Percentiles rank a stretch among this genome's conserved stretches.
phyloP scores from a whole-genome alignment of 495 filamentous ascomycete genomes.

The Aspergillus coremiiformis region DNA sequence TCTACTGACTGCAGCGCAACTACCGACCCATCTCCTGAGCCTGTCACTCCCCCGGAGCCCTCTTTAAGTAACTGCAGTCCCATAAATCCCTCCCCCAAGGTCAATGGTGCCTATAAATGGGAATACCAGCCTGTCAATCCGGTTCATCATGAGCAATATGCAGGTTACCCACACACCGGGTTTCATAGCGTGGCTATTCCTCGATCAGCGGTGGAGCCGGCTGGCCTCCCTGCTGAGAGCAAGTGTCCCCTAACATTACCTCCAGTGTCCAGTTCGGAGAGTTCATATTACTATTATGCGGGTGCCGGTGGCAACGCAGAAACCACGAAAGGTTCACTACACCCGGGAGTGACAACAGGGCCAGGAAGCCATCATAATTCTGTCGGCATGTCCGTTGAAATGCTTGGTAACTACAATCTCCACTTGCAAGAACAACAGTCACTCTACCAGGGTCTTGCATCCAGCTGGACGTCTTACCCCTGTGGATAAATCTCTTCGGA shows the following conservation, averaged over 20 bases:
- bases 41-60: conserved; percentile 32
- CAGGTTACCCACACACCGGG: conserved; percentile 18
- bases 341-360: conserved; percentile 11
- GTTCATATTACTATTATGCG: conserved; percentile 15
- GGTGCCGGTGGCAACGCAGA: conserved; percentile 6
- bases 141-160: conserved; percentile 15
- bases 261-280: conserved; percentile 7
- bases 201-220: conserved; percentile 12
- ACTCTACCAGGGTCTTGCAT: conserved; percentile 21
- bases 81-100: conserved; percentile 15
- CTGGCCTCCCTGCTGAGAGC: conserved; percentile 17
- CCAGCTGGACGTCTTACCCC: conserved; percentile 27
- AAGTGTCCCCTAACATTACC: conserved; percentile 11
- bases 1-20: conserved; percentile 37
- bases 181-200: conserved; percentile 22
- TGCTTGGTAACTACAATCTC: conserved; percentile 25
- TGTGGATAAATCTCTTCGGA: conserved; percentile 12
- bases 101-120: conserved; percentile 27
- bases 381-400: conserved; percentile 19
- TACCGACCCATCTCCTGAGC: conserved; percentile 38
- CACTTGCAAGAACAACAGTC: conserved; percentile 20
- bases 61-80: conserved; percentile 22
- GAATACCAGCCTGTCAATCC: conserved; percentile 24
- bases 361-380: conserved; percentile 15
- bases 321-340: conserved; percentile 9